Evolutionary conservation across 345 rosid species (phyloP).

Genomic region (Heritiera littoralis): DNA sequence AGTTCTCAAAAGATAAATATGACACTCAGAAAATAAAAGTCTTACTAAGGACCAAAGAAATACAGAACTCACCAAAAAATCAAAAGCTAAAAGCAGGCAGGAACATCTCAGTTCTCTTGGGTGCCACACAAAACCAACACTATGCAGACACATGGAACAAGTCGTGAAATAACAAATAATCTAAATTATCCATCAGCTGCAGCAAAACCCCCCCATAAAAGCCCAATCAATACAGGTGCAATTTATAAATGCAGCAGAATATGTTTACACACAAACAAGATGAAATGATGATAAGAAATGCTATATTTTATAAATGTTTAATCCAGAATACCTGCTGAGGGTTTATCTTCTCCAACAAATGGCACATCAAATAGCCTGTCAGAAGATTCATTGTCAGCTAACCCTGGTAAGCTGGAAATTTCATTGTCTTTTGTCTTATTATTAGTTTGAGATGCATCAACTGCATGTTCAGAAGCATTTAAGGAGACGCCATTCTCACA

Average conservation of each 20-base stretch:
- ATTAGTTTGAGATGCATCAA: constrained; percentile 45
- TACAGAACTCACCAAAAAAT: background rate
- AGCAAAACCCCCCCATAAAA: background rate
- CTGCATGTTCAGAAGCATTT: constrained; percentile 47
- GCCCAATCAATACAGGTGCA: background rate
- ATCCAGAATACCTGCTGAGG: constrained; percentile 56
- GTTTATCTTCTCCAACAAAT: constrained; percentile 65
- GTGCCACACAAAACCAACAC: background rate
- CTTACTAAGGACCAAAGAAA: background rate
- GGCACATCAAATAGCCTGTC: constrained; percentile 79
- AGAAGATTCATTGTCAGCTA: constrained; percentile 53
- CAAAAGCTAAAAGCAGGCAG: background rate
- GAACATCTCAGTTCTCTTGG: background rate
- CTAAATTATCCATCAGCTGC: background rate
- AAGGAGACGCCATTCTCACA: constrained; percentile 51
- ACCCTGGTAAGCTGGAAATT: constrained; percentile 42
- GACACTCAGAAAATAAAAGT: background rate
- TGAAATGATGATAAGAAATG: background rate
- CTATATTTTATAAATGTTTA: constrained; percentile 9
- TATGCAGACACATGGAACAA: background rate
- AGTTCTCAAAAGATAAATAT: background rate
- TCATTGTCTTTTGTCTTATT: constrained; percentile 62
- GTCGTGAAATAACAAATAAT: background rate
- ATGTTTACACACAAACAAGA: background rate
- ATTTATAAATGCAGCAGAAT: background rate